These are phyloP conservation scores for Trypanosomatidae sp. DNA, from an alignment of 208 protist genomes.

Conservation along the genomic window DNA sequence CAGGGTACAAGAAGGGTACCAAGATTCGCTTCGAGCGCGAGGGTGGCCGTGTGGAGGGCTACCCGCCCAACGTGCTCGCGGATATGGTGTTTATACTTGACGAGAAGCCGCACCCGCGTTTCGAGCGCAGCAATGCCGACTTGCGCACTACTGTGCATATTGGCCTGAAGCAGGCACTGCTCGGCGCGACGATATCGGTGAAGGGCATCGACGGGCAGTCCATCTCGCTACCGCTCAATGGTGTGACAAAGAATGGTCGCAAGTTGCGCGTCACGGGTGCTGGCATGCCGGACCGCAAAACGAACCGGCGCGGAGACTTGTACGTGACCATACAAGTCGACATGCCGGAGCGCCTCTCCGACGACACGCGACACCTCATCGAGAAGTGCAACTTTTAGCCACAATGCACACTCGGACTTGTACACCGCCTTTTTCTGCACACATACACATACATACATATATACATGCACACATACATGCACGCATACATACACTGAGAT, in stretches of 20 bases:
- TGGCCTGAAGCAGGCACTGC: slow-evolving; percentile 69
- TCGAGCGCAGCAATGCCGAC: slow-evolving; percentile 81
- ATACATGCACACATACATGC: background rate
- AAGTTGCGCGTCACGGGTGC: slow-evolving; percentile 50
- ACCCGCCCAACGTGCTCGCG: slow-evolving; percentile 80
- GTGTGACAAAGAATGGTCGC: slow-evolving; percentile 61
- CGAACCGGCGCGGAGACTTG: slow-evolving; percentile 47
- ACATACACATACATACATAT: slow-evolving; percentile 1
- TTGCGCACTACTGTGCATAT: slow-evolving; percentile 73
- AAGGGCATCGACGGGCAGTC: slow-evolving; percentile 41
- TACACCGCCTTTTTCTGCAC: background rate
- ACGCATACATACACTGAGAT: no score
- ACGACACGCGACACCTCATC: slow-evolving; percentile 58
- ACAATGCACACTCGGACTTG: background rate
- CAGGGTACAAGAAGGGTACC: slow-evolving; percentile 94
- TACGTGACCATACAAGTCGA: slow-evolving; percentile 62
- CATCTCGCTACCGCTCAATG: slow-evolving; percentile 42
- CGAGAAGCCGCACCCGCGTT: slow-evolving; percentile 87
- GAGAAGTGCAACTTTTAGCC: slow-evolving; percentile 73
- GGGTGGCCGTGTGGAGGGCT: slow-evolving; percentile 70
- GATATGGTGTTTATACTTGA: slow-evolving; percentile 95
- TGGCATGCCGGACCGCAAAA: slow-evolving; percentile 72
- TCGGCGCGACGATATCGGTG: slow-evolving; percentile 61
- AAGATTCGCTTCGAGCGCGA: slow-evolving; percentile 92
- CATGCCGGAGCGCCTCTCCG: slow-evolving; percentile 63